Evolutionary conservation across 192 early-diverging fungal species (phyloP).

Genomic region (Paraglomus brasilianum): DNA sequence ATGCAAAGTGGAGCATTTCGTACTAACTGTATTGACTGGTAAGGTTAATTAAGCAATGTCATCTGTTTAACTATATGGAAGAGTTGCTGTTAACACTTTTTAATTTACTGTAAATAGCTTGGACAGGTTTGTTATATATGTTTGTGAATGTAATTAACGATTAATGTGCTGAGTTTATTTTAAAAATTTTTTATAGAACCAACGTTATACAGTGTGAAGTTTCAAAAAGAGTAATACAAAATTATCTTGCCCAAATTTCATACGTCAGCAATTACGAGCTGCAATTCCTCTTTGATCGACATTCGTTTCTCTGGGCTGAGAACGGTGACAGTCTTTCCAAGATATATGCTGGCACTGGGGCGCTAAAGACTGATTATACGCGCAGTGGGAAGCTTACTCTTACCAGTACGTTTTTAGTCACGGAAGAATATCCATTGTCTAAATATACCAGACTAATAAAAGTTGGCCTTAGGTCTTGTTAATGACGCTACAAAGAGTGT

Average conservation of each 20-base stretch:
- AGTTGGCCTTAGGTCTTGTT: constrained; percentile 59
- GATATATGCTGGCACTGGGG: constrained; percentile 96
- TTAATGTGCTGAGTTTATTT: not conserved
- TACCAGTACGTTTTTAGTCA: constrained; percentile 39
- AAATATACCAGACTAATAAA: constrained; percentile 25
- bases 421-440: not conserved
- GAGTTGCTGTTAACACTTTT: not conserved
- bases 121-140: constrained; percentile 13
- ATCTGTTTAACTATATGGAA: not conserved
- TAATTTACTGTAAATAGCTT: not conserved
- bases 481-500: constrained; percentile 93
- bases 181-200: constrained; percentile 63
- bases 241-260: constrained; percentile 42
- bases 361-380: constrained; percentile 87
- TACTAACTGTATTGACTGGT: constrained; percentile 91
- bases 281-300: constrained; percentile 38
- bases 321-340: constrained; percentile 92
- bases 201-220: constrained; percentile 88
- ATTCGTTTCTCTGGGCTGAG: constrained; percentile 72
- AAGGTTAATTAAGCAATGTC: not conserved
- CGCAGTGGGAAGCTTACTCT: constrained; percentile 86
- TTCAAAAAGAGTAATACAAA: constrained; percentile 50
- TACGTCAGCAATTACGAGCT: constrained; percentile 31
- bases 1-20: constrained; percentile 83
- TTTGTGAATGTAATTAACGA: no score